A percentile compares a stretch with the other conserved stretches of the same genome.
These are phyloP conservation scores for Neofusicoccum umdonicola DNA, from an alignment of 2,329 filamentous ascomycete species.

Conservation along the genomic window DNA sequence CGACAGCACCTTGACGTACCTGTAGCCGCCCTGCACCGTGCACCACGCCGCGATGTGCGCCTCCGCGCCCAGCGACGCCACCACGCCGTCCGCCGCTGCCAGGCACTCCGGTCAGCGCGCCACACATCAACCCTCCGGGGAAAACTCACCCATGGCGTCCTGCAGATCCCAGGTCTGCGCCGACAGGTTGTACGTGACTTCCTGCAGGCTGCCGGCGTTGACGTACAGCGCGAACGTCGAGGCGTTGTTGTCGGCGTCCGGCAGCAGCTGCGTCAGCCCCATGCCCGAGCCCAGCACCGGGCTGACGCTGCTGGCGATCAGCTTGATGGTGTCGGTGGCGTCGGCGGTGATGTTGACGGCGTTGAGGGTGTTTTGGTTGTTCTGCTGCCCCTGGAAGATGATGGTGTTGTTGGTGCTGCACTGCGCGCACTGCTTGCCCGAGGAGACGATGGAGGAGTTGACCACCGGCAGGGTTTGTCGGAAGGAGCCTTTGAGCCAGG, in stretches of 20 bases:
- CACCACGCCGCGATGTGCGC: not conserved
- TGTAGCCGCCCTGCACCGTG: not conserved
- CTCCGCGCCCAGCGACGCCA: not conserved
- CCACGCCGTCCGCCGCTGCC: not conserved
- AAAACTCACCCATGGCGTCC: not conserved
- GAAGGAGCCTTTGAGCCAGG: not conserved
- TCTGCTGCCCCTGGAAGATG: not conserved
- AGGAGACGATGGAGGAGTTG: not conserved
- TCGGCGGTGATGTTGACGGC: not conserved
- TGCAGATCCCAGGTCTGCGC: not conserved
- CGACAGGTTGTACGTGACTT: not conserved
- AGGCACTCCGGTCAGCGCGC: not conserved
- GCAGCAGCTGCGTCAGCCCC: not conserved
- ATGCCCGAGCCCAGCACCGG: not conserved
- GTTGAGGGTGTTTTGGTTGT: conserved; percentile 1
- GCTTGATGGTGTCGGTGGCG: not conserved
- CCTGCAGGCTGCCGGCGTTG: not conserved
- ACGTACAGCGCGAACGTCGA: not conserved
- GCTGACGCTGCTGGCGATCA: not conserved
- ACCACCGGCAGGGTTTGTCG: not conserved
- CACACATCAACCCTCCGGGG: too few relatives aligned
- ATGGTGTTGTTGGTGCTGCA: not conserved
- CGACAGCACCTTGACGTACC: not conserved
- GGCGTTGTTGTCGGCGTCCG: not conserved
- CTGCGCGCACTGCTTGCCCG: not conserved